Evolutionary conservation across 1,284 basidiomycete species (phyloP), one percentile per base, ranked within the genome.

Genomic region (Rhodotorula sp.): DNA sequence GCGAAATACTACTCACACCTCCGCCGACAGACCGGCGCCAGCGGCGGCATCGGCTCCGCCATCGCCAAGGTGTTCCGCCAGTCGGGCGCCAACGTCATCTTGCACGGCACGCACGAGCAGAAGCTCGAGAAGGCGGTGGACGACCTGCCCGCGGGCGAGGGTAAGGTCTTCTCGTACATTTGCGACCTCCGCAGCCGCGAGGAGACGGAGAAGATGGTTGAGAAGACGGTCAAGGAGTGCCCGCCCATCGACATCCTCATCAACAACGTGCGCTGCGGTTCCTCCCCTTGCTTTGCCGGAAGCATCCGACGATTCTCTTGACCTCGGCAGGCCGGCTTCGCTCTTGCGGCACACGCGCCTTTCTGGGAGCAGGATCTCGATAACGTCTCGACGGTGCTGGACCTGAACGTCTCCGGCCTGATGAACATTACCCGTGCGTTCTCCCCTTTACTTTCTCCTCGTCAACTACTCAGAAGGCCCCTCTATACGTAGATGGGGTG

Each of bases 1-100:
- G 39, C 13, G 29, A 1, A 1, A 13, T 39, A 7, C 12, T 22
- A 2, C 27, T 10, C 12, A 5, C 12, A 8, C 9, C 22, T 17
- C 25, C 3, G 39, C 22, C 36, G 32, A 19, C 55, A 57, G 37
- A 57, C 56, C 6, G 56, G 56, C 37, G 56, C 36, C 2, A 39
- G 36, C 56, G 56, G 56, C 22, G 57, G 37, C 1, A 58, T 58
- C n/a, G 57, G 57, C 39, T 7, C 7, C 15, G 37, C 57, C 1
- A 27, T 58, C 39, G 27, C 57, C 25, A n/a, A 8, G 27, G 39
- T 32, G 13, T 59, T 59, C 29, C 57, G 57, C 41, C 57, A 32
- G 13, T 44, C 57, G 12, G 41, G n/a, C 74, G 86, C 85, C 3
- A 88, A 88, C 76, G 87, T 88, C 64, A 86, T 85, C 19, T 82